Conservation (phyloP, 176 grass and related monocot species). For the Bonia amplexicaulis region DNA sequence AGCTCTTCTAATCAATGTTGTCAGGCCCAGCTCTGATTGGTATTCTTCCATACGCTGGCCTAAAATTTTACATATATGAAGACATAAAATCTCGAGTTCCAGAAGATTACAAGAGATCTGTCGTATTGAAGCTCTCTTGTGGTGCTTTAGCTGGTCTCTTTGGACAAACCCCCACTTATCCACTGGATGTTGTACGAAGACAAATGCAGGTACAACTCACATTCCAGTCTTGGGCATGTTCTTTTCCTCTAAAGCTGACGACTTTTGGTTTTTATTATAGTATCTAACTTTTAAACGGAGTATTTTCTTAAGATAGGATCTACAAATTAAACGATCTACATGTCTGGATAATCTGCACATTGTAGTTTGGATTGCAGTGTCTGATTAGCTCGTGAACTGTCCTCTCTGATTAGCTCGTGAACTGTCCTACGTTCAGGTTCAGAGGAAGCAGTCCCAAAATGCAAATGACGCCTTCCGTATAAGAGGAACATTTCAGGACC, state of each 20-base stretch:
- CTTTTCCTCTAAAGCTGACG: no score
- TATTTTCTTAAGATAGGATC: no score
- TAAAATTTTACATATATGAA: constrained; percentile 98
- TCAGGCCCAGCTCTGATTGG: constrained; percentile 79
- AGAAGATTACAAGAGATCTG: constrained; percentile 85
- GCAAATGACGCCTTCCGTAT: constrained; percentile 44
- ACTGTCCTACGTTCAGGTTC: constrained; percentile 47
- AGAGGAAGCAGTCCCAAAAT: constrained; percentile 56
- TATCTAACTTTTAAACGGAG: no score
- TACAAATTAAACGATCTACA: no score
- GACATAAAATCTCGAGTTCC: constrained; percentile 78
- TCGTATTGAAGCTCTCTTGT: constrained; percentile 70
- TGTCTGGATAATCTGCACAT: not conserved
- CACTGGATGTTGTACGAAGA: constrained; percentile 90
- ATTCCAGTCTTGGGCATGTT: no score
- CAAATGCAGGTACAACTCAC: constrained; percentile 80
- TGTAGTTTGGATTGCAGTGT: not conserved
- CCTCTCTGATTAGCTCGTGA: not conserved
- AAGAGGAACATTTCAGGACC: constrained; percentile 70
- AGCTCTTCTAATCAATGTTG: not conserved
- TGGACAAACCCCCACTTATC: constrained; percentile 96
- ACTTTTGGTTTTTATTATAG: no score
- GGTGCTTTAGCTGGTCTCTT: constrained; percentile 97
- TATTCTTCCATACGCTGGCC: constrained; percentile 97
- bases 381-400: not conserved